These are phyloP conservation scores for Stereocaulon alpinum DNA, from an alignment of 495 filamentous ascomycete genomes.

Conservation along the genomic window DNA sequence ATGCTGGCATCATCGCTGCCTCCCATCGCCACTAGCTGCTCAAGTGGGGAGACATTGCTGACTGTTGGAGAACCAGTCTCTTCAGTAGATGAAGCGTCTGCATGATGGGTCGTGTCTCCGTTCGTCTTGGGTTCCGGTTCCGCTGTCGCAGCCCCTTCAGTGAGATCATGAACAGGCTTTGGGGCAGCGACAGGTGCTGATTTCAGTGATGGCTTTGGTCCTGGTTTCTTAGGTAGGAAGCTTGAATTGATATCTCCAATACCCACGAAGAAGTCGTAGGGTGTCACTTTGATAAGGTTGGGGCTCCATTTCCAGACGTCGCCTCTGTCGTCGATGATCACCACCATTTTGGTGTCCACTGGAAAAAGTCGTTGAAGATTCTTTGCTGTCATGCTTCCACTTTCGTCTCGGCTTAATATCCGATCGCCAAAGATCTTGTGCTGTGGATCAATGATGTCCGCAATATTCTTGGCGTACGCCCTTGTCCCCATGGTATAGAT, in stretches of 20 bases:
- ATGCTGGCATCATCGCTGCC: conserved; percentile 60
- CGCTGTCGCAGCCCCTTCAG: conserved; percentile 21
- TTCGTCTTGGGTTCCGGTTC: conserved; percentile 13
- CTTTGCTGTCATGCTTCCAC: conserved; percentile 82
- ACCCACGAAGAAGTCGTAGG: conserved; percentile 95
- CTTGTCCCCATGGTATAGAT: conserved; percentile 99
- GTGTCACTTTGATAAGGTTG: conserved; percentile 88
- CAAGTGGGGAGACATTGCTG: conserved; percentile 45
- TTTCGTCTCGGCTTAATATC: conserved; percentile 93
- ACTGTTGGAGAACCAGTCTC: conserved; percentile 8
- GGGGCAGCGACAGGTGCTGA: conserved; percentile 16
- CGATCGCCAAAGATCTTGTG: conserved; percentile 85
- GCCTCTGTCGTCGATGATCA: conserved; percentile 94
- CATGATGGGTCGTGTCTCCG: conserved; percentile 7
- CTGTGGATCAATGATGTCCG: conserved; percentile 84
- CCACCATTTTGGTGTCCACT: conserved; percentile 96
- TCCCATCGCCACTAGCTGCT: conserved; percentile 68
- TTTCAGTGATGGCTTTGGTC: conserved; percentile 41
- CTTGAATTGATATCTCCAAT: conserved; percentile 99
- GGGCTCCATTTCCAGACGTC: conserved; percentile 96
- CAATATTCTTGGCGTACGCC: conserved; percentile 85
- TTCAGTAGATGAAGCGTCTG: conserved; percentile 2
- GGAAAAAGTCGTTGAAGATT: conserved; percentile 87
- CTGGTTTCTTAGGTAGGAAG: conserved; percentile 83
- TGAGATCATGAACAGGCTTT: conserved; percentile 18